A percentile compares a stretch with the other conserved stretches of the same genome.
Evolutionary conservation across 805 yeast species (phyloP).

Genomic region (Pichia kluyveri): DNA sequence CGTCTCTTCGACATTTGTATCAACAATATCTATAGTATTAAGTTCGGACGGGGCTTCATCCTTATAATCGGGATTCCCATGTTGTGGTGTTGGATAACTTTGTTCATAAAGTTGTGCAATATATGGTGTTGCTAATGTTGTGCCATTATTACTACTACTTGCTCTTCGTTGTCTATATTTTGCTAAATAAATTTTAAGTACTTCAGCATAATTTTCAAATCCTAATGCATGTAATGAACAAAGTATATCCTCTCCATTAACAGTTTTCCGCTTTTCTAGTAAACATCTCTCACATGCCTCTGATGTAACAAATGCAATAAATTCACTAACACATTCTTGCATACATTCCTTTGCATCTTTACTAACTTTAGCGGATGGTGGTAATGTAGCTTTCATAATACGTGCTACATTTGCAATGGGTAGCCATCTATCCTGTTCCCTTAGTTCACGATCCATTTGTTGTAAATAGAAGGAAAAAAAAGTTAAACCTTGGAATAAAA

Average conservation of each 20-base stretch:
- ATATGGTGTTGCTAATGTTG: constrained; percentile 2
- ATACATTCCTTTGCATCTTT: constrained; percentile 74
- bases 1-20: too few species aligned
- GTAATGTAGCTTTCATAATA: constrained; percentile 67
- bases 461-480: too few species aligned
- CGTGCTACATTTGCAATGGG: constrained; percentile 64
- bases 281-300: constrained; percentile 57
- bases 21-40: too few species aligned
- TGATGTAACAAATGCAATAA: constrained; percentile 58
- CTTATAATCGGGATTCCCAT: not conserved
- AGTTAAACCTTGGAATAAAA: too few species aligned
- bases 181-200: constrained; percentile 57
- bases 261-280: constrained; percentile 59
- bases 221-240: constrained; percentile 58
- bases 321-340: constrained; percentile 60
- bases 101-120: constrained; percentile 9
- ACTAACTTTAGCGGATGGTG: constrained; percentile 64
- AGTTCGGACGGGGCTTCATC: not conserved
- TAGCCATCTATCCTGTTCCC: constrained; percentile 54
- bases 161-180: constrained; percentile 71
- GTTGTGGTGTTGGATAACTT: not conserved
- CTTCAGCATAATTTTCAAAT: constrained; percentile 63
- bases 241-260: constrained; percentile 61
- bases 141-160: too few species aligned
- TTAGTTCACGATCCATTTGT: constrained; percentile 36